Evolutionary conservation across 2,329 filamentous ascomycete genomes (phyloP).

Genomic region (Fusarium sublunatum): DNA sequence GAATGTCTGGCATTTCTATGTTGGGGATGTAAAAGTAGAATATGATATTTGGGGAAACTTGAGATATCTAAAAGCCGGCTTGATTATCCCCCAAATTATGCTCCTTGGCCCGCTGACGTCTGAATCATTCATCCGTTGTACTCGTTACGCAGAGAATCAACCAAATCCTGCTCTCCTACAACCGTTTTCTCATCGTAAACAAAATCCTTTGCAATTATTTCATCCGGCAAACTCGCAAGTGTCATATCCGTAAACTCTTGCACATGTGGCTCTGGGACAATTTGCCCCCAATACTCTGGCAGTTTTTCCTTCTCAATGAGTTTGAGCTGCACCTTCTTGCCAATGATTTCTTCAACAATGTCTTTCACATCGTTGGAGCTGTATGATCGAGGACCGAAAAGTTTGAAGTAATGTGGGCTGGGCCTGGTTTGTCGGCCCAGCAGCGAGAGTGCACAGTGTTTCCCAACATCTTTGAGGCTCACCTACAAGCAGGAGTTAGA

Average conservation of each 20-base stretch:
- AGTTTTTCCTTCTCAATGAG: conserved; percentile 42
- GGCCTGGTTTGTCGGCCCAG: conserved; percentile 25
- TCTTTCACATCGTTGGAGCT: conserved; percentile 46
- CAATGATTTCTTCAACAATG: conserved; percentile 44
- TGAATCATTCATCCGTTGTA: conserved; percentile 10
- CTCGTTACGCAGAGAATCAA: conserved; percentile 37
- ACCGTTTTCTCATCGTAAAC: conserved; percentile 42
- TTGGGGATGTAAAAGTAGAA: no score
- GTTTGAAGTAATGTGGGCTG: conserved; percentile 35
- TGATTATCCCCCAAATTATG: no score
- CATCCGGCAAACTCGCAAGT: conserved; percentile 39
- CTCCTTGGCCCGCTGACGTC: background rate
- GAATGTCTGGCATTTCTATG: no score
- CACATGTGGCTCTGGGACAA: conserved; percentile 38
- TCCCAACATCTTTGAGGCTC: conserved; percentile 47
- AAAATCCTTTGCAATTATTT: conserved; percentile 42
- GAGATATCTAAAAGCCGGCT: no score
- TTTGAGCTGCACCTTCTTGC: conserved; percentile 41
- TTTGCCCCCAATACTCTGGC: conserved; percentile 39
- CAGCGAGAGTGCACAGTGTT: conserved; percentile 40
- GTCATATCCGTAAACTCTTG: conserved; percentile 48
- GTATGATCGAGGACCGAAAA: conserved; percentile 48
- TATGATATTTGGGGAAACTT: no score
- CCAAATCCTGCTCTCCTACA: conserved; percentile 43
- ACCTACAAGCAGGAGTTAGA: conserved; percentile 36